Percentiles rank a stretch among this genome's conserved stretches.
phyloP scores from a whole-genome alignment of 2,329 filamentous ascomycete genomes.

The Cercospora citrullina region DNA sequence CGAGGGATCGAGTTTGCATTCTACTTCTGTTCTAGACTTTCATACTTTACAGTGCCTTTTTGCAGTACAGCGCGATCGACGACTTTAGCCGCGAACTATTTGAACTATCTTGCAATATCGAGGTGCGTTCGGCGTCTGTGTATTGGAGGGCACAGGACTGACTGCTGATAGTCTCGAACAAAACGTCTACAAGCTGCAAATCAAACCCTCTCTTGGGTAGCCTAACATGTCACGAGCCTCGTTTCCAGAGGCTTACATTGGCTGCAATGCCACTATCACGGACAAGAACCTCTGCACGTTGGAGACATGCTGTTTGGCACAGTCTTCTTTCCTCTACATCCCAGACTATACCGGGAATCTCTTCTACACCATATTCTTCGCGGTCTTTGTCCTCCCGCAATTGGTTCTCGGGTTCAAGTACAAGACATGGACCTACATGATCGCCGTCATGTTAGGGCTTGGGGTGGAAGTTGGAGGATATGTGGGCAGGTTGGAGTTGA shows the following conservation, averaged over 20 bases:
- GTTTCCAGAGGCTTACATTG: conserved; percentile 6
- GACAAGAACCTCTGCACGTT: conserved; percentile 29
- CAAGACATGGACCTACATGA: conserved; percentile 58
- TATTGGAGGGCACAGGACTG: too few relatives aligned
- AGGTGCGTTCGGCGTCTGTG: not conserved
- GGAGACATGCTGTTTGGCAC: conserved; percentile 36
- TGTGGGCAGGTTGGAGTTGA: conserved; percentile 54
- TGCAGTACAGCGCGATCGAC: not conserved
- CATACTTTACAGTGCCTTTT: not conserved
- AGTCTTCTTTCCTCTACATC: conserved; percentile 54
- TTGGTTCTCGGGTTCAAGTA: conserved; percentile 52
- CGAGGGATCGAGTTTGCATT: not conserved
- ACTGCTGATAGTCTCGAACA: too few relatives aligned
- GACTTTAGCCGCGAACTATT: not conserved
- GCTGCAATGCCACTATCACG: conserved; percentile 28
- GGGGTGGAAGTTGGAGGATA: conserved; percentile 58
- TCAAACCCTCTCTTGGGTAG: too few relatives aligned
- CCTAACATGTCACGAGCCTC: not conserved
- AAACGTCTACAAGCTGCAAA: too few relatives aligned
- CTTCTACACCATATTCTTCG: conserved; percentile 56
- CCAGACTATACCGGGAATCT: conserved; percentile 47
- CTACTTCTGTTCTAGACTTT: not conserved
- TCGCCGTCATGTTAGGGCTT: conserved; percentile 51
- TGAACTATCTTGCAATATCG: not conserved
- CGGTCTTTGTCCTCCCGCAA: conserved; percentile 50